phyloP scores from a whole-genome alignment of 805 yeast genomes.

The Suhomyces sp. region DNA sequence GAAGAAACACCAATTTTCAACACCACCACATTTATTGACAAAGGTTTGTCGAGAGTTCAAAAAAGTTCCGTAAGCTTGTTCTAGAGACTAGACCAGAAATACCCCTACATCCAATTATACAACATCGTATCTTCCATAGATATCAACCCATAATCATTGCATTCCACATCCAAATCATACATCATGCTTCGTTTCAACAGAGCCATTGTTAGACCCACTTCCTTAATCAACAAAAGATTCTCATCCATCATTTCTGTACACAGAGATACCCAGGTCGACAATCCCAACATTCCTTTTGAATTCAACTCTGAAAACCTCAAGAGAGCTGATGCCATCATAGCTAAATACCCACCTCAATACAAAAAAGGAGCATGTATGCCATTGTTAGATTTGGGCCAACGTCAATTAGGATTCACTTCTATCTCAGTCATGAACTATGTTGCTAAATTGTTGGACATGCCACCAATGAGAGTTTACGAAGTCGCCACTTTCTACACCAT shows the following conservation, averaged over 20 bases:
- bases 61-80: neutral
- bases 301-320: constrained; percentile 61
- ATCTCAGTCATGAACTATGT: constrained; percentile 88
- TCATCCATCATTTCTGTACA: constrained; percentile 57
- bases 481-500: constrained; percentile 91
- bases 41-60: neutral
- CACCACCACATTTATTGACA: neutral
- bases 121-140: neutral
- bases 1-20: constrained; percentile 1
- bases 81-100: neutral
- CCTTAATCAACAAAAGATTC: constrained; percentile 23
- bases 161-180: neutral
- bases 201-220: constrained; percentile 13
- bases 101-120: neutral
- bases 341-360: constrained; percentile 82
- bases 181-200: constrained; percentile 21
- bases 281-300: constrained; percentile 66
- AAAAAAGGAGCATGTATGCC: constrained; percentile 90
- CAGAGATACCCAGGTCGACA: constrained; percentile 67
- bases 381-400: constrained; percentile 78
- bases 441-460: constrained; percentile 79
- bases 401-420: constrained; percentile 83
- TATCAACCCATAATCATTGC: neutral
- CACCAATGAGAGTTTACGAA: constrained; percentile 92
- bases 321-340: constrained; percentile 69